Base-by-base conservation (phyloP, 176 grass and related monocot genomes). In the Hsuehochloa calcarea region DNA sequence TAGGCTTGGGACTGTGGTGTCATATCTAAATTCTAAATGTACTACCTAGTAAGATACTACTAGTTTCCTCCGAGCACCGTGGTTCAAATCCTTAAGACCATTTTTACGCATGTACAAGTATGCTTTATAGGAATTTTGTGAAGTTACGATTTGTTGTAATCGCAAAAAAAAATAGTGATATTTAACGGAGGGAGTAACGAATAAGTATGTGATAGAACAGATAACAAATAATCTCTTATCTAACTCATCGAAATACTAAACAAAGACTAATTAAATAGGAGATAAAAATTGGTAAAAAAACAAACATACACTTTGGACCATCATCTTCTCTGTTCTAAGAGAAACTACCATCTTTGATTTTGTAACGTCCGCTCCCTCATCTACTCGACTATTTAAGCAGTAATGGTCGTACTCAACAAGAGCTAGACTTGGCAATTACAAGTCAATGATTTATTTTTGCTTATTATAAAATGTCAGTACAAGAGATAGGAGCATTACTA, bases 391-490 rank as follows among this genome's bases (percentile, higher is more conserved):
- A 29, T 10, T 66, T 75, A 66, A 43, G 46, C 61, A 67, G 10
- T 29, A 22, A 43, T 31, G 15, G 46, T 67, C 10, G 34, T 76
- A 67, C 22, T 55, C 72, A 43, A 29, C 59, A 20, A 54, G 31
- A 40, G 44, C 66, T 63, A 74, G 50, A 64, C 43, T 39, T 84
- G 27, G 22, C 14, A 38, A 17, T 39, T 65, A 65, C 14, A 74
- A 23, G 44, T 65, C 81, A 75, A 84, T 13, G 31, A 15, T 65
- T 73, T 65, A 0, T 37, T 83, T 50, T 62, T 29, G 59, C 11
- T 64, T 31, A 73, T 51, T 84, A 74, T 83, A 52, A 52, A 74
- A 52, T 74, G 27, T 20, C 26, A 19, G 15, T 10, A 3, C 70
- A 52, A 22, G 25, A 74, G 56, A 74, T 50, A 64, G 55, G 69